Base-by-base conservation (phyloP, 2,329 filamentous ascomycete genomes). In the Penicillium corylophilum region DNA sequence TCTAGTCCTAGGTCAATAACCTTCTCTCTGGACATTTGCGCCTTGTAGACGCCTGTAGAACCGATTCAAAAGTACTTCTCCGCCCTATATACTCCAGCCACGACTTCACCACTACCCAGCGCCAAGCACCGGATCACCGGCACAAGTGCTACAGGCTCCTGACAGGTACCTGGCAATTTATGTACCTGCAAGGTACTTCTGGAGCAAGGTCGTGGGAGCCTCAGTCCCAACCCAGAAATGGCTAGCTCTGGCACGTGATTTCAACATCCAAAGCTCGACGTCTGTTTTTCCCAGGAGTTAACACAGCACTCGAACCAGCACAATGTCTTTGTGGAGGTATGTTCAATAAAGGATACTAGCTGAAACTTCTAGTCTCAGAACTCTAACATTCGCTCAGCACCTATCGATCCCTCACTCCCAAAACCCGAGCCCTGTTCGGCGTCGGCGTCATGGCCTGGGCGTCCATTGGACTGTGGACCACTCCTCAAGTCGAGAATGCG, bases 391-490 rank as follows among this genome's bases (percentile, higher is more conserved):
- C 15, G 49, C 4, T 6, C 44, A 88, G 85, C 64, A 78, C 84
- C 46, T 95, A 91, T 76, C 85, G 81, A 66, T 83, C 82, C 62
- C 84, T 95, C 48, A 76, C 86, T 3, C 82, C 87, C 16, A 85
- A 82, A 61, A 87, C 88, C 22, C 87, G 88, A 50, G 74, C 89
- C 38, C 74, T 86, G 43, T 79, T 95, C 56, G 92, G 92, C 61
- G 69, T 84, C 44, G 87, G 85, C 62, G 74, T 95, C 59, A 83
- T 96, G 65, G 82, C 82, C 29, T 96, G 90, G 83, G 90, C 89
- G 13, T 75, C 78, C 36, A 75, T 84, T 36, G 92, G 90, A 15
- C 79, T 94, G n/a, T 86, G 87, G 66, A 66, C 89, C 16, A 84
- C 87, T 5, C 88, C 93, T 66, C 79, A 79, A 51, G 84, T 87